These are phyloP conservation scores for Lepidium sativum DNA, from an alignment of 345 rosid species.

Conservation along the genomic window DNA sequence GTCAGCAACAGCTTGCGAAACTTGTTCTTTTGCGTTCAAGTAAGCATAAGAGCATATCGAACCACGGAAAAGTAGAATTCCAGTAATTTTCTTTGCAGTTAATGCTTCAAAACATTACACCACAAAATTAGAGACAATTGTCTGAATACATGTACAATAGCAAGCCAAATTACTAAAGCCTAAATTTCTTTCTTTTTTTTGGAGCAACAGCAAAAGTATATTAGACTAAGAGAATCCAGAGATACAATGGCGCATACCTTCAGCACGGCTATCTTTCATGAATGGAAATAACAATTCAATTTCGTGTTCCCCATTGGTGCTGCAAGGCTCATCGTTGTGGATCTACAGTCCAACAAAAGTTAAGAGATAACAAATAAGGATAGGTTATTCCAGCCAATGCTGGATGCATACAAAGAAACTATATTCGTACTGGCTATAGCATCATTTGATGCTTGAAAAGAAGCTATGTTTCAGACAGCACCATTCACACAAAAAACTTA, in stretches of 20 bases:
- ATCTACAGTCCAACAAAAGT: slow-evolving; percentile 33
- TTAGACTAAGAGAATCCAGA: too few species aligned
- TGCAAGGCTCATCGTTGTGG: slow-evolving; percentile 45
- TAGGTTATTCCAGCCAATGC: neutral
- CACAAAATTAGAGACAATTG: slow-evolving; percentile 18
- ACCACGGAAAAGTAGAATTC: slow-evolving; percentile 55
- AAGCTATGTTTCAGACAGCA: neutral
- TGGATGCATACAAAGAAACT: neutral
- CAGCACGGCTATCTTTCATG: slow-evolving; percentile 41
- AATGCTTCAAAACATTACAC: slow-evolving; percentile 43
- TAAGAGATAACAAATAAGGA: neutral
- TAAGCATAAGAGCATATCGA: slow-evolving; percentile 63
- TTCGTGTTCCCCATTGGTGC: slow-evolving; percentile 53
- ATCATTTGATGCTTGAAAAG: neutral
- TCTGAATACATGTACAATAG: neutral
- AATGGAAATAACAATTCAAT: slow-evolving; percentile 71
- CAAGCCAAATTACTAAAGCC: neutral
- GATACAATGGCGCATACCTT: slow-evolving; percentile 29
- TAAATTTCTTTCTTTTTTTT: neutral
- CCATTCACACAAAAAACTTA: neutral
- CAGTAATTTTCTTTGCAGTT: slow-evolving; percentile 50
- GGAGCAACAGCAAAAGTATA: too few species aligned
- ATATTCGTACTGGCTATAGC: neutral
- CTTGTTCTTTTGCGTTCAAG: slow-evolving; percentile 62
- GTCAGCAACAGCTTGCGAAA: slow-evolving; percentile 73